Evolutionary conservation across 768 basidiomycete genomes (phyloP).

Genomic region (Boletus barrowsii): DNA sequence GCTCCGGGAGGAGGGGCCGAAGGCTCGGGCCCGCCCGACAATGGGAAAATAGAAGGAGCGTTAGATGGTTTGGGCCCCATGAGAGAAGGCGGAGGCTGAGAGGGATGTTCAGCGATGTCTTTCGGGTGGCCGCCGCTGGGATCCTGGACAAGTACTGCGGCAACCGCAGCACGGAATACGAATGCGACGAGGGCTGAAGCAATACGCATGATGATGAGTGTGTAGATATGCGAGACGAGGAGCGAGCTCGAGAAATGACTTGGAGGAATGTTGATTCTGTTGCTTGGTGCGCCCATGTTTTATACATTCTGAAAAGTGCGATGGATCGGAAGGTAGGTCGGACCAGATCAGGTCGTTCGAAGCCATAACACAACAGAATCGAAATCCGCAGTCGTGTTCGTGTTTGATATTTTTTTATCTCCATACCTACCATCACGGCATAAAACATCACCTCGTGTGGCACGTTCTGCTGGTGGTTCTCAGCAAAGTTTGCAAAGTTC

Average conservation of each 20-base stretch:
- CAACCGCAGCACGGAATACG: not conserved
- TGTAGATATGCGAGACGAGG: not conserved
- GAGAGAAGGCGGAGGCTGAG: not conserved
- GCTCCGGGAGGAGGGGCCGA: not conserved
- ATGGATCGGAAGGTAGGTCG: not conserved
- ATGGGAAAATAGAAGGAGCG: not conserved
- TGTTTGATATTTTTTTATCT: not conserved
- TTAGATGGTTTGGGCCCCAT: not conserved
- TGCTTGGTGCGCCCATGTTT: not conserved
- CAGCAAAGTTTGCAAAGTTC: not conserved
- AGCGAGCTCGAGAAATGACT: not conserved
- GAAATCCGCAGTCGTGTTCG: conserved; percentile 8
- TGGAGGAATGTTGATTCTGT: too few species aligned
- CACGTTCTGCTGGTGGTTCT: not conserved
- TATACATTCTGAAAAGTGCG: conserved; percentile 3
- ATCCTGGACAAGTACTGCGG: conserved; percentile 1
- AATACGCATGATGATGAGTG: conserved; percentile 9
- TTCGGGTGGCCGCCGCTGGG: not conserved
- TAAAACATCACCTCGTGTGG: not conserved
- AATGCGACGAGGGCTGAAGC: conserved; percentile 1
- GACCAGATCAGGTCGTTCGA: not conserved
- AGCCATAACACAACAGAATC: not conserved
- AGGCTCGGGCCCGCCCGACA: not conserved
- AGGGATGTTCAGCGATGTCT: too few species aligned
- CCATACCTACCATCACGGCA: not conserved